A percentile compares a stretch with the other conserved stretches of the same genome.
Conservation (phyloP, 2,329 filamentous ascomycete species). For the Cladosporium sp. region DNA sequence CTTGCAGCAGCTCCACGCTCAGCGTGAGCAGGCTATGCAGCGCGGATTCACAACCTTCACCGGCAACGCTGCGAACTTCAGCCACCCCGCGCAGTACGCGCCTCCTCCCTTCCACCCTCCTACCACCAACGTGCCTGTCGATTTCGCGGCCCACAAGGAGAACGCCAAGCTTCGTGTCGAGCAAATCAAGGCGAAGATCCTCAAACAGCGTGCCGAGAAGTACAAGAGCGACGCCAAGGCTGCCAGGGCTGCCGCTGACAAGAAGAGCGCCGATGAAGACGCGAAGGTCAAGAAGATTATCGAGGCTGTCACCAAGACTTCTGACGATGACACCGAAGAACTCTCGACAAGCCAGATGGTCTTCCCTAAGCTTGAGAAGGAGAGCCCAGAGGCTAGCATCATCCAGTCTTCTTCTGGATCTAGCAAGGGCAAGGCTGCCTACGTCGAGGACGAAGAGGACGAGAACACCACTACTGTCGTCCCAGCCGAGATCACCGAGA, state of each 20-base stretch:
- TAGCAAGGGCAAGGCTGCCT: constrained; percentile 47
- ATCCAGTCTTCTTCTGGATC: constrained; percentile 47
- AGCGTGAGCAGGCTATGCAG: constrained; percentile 3
- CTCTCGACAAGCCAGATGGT: constrained; percentile 69
- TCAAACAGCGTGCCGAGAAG: constrained; percentile 28
- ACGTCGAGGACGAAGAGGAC: constrained; percentile 57
- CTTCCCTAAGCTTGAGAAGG: constrained; percentile 93
- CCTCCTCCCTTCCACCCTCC: background rate
- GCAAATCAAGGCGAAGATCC: constrained; percentile 29
- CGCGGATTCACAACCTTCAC: background rate
- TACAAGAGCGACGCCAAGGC: constrained; percentile 18
- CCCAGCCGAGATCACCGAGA: constrained; percentile 29
- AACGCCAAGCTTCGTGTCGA: constrained; percentile 29
- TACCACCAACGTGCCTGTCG: background rate
- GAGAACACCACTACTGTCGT: constrained; percentile 31
- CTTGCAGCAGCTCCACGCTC: constrained; percentile 9
- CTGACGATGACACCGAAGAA: constrained; percentile 33
- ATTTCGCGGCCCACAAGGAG: constrained; percentile 19
- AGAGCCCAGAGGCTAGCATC: constrained; percentile 78
- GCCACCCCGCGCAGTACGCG: background rate
- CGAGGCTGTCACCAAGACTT: constrained; percentile 21
- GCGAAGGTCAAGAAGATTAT: constrained; percentile 28
- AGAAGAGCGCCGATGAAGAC: constrained; percentile 24
- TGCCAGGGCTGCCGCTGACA: constrained; percentile 25
- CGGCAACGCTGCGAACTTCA: constrained; percentile 1